Evolutionary conservation across 2,329 filamentous ascomycete species (phyloP).

Genomic region (Aspergillus sp.): DNA sequence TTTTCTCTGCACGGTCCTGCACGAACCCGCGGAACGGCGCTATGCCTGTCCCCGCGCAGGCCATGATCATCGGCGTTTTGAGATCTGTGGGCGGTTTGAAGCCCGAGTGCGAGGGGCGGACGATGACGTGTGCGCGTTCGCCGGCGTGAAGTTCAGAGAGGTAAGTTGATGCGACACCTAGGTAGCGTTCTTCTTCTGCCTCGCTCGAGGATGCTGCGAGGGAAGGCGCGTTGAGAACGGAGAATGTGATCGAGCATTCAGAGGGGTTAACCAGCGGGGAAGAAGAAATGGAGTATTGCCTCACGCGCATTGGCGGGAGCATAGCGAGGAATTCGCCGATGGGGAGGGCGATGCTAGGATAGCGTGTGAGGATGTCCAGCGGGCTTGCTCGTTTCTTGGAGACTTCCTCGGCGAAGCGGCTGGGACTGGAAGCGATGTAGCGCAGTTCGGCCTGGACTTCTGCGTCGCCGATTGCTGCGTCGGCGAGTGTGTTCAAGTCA

Average conservation of each 20-base stretch:
- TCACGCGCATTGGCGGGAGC: slow-evolving; percentile 68
- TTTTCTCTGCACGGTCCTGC: slow-evolving; percentile 50
- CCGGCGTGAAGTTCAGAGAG: slow-evolving; percentile 41
- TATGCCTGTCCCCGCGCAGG: slow-evolving; percentile 45
- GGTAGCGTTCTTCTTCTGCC: slow-evolving; percentile 35
- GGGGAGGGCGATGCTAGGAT: slow-evolving; percentile 53
- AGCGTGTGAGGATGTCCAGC: slow-evolving; percentile 63
- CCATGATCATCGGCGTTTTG: slow-evolving; percentile 34
- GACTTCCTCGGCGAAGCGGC: slow-evolving; percentile 43
- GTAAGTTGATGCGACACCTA: slow-evolving; percentile 58
- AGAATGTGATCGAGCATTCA: slow-evolving; percentile 60
- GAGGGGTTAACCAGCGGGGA: slow-evolving; percentile 56
- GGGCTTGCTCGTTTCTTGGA: slow-evolving; percentile 48
- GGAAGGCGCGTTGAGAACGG: slow-evolving; percentile 54
- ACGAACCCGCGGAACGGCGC: slow-evolving; percentile 59
- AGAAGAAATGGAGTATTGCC: slow-evolving; percentile 76
- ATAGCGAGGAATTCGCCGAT: slow-evolving; percentile 63
- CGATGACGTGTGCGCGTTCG: slow-evolving; percentile 26
- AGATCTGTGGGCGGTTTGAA: slow-evolving; percentile 31
- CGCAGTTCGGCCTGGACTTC: slow-evolving; percentile 37
- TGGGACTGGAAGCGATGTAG: slow-evolving; percentile 24
- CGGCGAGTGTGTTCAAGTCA: slow-evolving; percentile 41
- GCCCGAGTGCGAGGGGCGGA: slow-evolving; percentile 28
- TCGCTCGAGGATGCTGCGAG: slow-evolving; percentile 24
- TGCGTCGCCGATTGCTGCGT: slow-evolving; percentile 46